Conservation (phyloP, 1,139 yeast genomes). For the Candida sanyaensis region DNA sequence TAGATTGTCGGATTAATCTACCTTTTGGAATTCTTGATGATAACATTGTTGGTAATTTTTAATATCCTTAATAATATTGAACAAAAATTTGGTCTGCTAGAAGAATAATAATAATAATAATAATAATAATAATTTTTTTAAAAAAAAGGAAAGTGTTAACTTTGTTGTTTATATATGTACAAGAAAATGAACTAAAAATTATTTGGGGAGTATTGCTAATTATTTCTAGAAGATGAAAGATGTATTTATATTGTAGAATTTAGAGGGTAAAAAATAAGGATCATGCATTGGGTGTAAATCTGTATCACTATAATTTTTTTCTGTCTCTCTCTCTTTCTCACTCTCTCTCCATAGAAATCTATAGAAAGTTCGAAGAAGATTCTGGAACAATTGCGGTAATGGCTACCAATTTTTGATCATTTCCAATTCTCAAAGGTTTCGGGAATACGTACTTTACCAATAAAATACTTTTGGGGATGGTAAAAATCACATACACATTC, state of each 20-base stretch:
- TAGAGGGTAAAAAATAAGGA: not conserved
- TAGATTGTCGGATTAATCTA: constrained; percentile 6
- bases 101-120: not conserved
- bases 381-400: not conserved
- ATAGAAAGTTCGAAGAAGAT: constrained; percentile 2
- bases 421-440: too few relatives aligned
- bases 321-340: too few relatives aligned
- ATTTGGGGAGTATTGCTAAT: too few relatives aligned
- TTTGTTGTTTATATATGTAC: constrained; percentile 1
- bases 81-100: not conserved
- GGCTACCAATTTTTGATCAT: too few relatives aligned
- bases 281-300: not conserved
- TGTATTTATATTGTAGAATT: not conserved
- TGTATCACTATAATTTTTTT: not conserved
- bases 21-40: constrained; percentile 9
- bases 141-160: not conserved
- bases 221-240: too few relatives aligned
- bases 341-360: not conserved
- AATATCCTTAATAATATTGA: not conserved
- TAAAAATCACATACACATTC: too few relatives aligned
- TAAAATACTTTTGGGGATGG: too few relatives aligned
- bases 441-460: too few relatives aligned
- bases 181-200: not conserved
- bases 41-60: constrained; percentile 5
- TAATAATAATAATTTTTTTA: too few relatives aligned